Evolutionary conservation across 768 basidiomycete species (phyloP).

Genomic region (Pulveroboletus ravenelii): DNA sequence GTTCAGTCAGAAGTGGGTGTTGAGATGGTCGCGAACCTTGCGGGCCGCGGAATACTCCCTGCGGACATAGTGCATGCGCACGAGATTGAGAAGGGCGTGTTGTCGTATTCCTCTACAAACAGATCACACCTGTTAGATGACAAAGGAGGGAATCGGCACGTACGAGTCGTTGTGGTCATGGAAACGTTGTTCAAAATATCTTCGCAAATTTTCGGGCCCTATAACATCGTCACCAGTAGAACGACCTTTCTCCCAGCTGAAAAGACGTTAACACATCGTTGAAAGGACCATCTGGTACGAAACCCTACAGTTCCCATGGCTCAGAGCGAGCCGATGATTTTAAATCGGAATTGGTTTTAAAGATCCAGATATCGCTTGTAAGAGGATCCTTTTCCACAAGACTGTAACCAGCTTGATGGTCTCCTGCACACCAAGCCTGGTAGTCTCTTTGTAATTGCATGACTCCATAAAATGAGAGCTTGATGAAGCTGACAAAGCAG

Average conservation of each 20-base stretch:
- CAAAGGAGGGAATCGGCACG: slow-evolving; percentile 24
- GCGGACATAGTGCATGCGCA: slow-evolving; percentile 70
- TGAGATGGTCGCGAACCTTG: slow-evolving; percentile 41
- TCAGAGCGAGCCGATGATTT: slow-evolving; percentile 61
- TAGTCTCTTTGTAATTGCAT: slow-evolving; percentile 64
- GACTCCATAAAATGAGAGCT: slow-evolving; percentile 72
- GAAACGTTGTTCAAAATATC: slow-evolving; percentile 84
- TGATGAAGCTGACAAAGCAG: slow-evolving; percentile 68
- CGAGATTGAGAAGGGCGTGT: slow-evolving; percentile 72
- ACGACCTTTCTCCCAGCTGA: slow-evolving; percentile 65
- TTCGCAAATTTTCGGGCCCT: slow-evolving; percentile 66
- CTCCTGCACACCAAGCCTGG: slow-evolving; percentile 54
- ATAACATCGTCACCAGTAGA: slow-evolving; percentile 63
- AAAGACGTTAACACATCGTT: neutral
- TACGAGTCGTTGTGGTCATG: slow-evolving; percentile 78
- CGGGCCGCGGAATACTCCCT: slow-evolving; percentile 65
- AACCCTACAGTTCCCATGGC: slow-evolving; percentile 52
- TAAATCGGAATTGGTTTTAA: slow-evolving; percentile 61
- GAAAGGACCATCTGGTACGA: neutral
- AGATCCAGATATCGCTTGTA: slow-evolving; percentile 45
- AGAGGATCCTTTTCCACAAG: slow-evolving; percentile 49
- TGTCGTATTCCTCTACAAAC: slow-evolving; percentile 65
- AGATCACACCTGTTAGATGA: neutral
- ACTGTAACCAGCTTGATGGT: slow-evolving; percentile 45
- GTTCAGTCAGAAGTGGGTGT: slow-evolving; percentile 1